phyloP scores from a whole-genome alignment of 169 alveolate species.

The Plasmodium blacklocki region DNA sequence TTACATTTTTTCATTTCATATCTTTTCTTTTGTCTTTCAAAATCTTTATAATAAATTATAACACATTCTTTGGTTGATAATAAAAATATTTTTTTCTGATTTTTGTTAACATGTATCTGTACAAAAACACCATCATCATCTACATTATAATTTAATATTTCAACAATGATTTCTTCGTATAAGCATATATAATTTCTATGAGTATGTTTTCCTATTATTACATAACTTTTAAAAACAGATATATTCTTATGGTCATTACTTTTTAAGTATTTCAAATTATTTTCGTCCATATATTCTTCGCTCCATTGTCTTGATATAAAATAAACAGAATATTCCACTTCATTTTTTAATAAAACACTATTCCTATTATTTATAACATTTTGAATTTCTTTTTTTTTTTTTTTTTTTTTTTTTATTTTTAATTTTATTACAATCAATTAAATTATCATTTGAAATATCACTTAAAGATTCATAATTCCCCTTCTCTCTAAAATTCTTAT shows the following conservation, averaged over 20 bases:
- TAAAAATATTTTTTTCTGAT: slow-evolving; percentile 30
- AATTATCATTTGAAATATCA: background rate
- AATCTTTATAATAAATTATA: background rate
- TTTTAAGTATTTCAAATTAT: background rate
- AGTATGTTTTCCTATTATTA: slow-evolving; percentile 35
- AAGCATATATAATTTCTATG: slow-evolving; percentile 25
- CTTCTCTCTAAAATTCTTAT: background rate
- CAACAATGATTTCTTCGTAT: slow-evolving; percentile 48
- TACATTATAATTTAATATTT: slow-evolving; percentile 47
- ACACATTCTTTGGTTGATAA: slow-evolving; percentile 47
- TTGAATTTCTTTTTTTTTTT: background rate
- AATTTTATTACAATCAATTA: background rate
- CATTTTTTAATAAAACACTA: background rate
- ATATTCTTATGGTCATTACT: background rate
- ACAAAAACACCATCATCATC: slow-evolving; percentile 46
- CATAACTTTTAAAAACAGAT: slow-evolving; percentile 14
- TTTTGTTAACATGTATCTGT: slow-evolving; percentile 60
- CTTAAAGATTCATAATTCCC: background rate
- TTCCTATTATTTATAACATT: background rate
- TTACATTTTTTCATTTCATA: too few species aligned
- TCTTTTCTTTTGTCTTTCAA: too few species aligned
- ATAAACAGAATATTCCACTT: slow-evolving; percentile 13
- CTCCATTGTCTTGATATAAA: slow-evolving; percentile 55
- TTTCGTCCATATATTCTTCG: background rate
- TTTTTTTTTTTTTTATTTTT: background rate